Evolutionary conservation across 345 rosid species (phyloP), one percentile per base, ranked within the genome.

Genomic region (Passiflora organensis): DNA sequence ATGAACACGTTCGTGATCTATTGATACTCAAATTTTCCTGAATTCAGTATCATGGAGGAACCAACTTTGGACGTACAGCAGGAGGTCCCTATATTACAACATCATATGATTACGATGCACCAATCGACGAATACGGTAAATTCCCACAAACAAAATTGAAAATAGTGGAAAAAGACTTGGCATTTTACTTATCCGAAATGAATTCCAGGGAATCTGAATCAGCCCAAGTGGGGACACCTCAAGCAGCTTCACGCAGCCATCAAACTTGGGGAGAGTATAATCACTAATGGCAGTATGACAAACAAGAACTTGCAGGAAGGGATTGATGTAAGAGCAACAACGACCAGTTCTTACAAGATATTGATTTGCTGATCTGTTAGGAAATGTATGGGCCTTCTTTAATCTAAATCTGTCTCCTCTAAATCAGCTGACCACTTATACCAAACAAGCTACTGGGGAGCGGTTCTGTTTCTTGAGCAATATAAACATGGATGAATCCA

Each of bases 21-120:
- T 47, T 47, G 9, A 19, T 10, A 0, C 0, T 21, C 22, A n/a
- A n/a, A n/a, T 0, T 10, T 51, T 28, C 12, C 38, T 25, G 1
- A 50, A 25, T 28, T 6, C 32, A 62, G 66, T 63, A 54, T 43
- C 57, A 65, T 13, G 69, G 69, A 5, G 63, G 69, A 34, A 57
- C 69, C 0, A 65, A 65, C 32, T 65, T 65, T 42, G 69, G 69
- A 32, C 57, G 62, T 13, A 50, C 63, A 21, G 10, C 63, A 6
- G 67, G 67, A 34, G 67, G 67, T 32, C 60, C 67, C 16, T 54
- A n/a, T 16, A 54, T 63, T 22, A 51, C 57, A 1, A 51, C 69
- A 8, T 51, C 65, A 12, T 60, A 60, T 41, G 65, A 60, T 13
- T 59, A 59, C 14, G 6, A 59, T 12, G 55, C 63, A 1, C 63